Conservation (phyloP, 306 rosid genomes). For the Vigna mungo region DNA sequence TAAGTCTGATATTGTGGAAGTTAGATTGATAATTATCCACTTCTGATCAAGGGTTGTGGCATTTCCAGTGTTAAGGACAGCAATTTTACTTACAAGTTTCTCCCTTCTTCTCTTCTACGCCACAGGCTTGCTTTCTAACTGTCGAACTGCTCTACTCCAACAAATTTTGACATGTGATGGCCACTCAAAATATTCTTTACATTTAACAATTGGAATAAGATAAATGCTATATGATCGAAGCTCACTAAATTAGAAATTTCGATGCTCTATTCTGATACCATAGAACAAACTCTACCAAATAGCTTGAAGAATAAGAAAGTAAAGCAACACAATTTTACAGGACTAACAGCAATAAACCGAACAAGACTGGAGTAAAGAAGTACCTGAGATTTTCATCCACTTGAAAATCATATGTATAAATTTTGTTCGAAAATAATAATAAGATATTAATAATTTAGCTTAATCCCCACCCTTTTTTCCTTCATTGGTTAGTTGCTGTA, state of each 20-base stretch:
- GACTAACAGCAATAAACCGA: constrained; percentile 14
- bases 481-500: too few species aligned
- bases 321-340: not conserved
- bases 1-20: not conserved
- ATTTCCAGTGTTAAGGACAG: not conserved
- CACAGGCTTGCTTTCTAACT: not conserved
- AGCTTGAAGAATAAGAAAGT: constrained; percentile 11
- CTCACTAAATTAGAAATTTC: not conserved
- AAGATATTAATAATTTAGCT: too few species aligned
- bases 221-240: constrained; percentile 17
- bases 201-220: constrained; percentile 2
- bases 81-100: not conserved
- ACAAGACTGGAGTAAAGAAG: constrained; percentile 4
- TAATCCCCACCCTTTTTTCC: too few species aligned
- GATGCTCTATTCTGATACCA: not conserved
- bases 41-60: not conserved
- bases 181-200: not conserved
- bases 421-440: too few species aligned
- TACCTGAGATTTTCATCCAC: too few species aligned
- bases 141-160: not conserved
- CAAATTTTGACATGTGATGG: not conserved
- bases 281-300: constrained; percentile 16
- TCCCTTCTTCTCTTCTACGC: constrained; percentile 1
- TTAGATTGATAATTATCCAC: not conserved
- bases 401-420: too few species aligned